Conservation (phyloP, 352 stramenopile genomes). For the Globisporangium nagaii region DNA sequence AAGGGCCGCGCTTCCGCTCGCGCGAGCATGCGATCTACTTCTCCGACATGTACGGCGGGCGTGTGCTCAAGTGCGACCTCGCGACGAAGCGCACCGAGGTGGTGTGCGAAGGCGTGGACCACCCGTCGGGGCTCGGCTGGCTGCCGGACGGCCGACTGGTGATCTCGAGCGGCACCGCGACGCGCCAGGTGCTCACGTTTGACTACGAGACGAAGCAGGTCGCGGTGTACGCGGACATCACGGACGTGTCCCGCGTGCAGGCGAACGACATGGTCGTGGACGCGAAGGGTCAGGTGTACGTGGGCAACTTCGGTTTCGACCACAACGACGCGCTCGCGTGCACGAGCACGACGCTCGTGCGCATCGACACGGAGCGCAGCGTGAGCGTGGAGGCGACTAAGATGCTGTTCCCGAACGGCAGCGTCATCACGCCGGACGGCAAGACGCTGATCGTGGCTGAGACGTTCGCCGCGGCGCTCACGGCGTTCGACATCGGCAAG, state of each 20-base stretch:
- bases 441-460: conserved; percentile 69
- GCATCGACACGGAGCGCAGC: conserved; percentile 31
- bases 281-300: conserved; percentile 31
- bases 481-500: conserved; percentile 52
- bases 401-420: conserved; percentile 69
- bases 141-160: conserved; percentile 51
- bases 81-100: conserved; percentile 22
- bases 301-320: conserved; percentile 68
- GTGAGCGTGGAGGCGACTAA: conserved; percentile 47
- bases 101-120: conserved; percentile 44
- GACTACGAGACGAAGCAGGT: conserved; percentile 24
- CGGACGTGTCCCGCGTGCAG: conserved; percentile 38
- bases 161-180: conserved; percentile 47
- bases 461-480: conserved; percentile 47
- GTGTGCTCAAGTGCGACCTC: conserved; percentile 59
- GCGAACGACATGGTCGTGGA: conserved; percentile 66
- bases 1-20: conserved; percentile 53
- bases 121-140: conserved; percentile 55
- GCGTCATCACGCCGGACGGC: conserved; percentile 62
- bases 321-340: conserved; percentile 23
- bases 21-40: conserved; percentile 55
- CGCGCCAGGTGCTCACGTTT: conserved; percentile 34
- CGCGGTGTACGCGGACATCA: conserved; percentile 44
- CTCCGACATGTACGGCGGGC: conserved; percentile 54
- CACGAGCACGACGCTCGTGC: conserved; percentile 50